Conservation (phyloP, 495 filamentous ascomycete genomes). For the Penicillium manginii region DNA sequence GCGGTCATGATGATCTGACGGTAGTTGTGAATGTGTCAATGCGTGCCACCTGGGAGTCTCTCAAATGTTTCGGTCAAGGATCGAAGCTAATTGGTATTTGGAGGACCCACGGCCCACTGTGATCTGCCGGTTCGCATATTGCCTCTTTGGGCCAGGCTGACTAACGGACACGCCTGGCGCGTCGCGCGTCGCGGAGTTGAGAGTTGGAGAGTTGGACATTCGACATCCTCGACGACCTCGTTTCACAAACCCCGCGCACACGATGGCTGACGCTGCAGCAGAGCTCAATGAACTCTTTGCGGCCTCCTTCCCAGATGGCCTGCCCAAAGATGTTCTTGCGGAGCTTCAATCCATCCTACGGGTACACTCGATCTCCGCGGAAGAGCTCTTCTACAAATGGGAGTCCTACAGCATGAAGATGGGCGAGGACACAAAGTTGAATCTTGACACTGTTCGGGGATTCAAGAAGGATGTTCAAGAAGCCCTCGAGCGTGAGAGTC, state of each 20-base stretch:
- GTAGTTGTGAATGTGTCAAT: background rate
- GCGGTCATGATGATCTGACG: constrained; percentile 13
- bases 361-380: constrained; percentile 70
- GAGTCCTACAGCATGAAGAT: constrained; percentile 96
- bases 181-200: constrained; percentile 19
- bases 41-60: constrained; percentile 7
- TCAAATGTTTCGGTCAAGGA: background rate
- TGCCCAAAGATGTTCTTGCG: constrained; percentile 71
- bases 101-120: background rate
- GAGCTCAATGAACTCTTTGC: constrained; percentile 75
- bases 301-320: constrained; percentile 51
- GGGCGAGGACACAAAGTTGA: constrained; percentile 74
- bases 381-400: constrained; percentile 97
- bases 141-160: constrained; percentile 18
- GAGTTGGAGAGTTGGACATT: background rate
- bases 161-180: constrained; percentile 27
- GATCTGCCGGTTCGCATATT: constrained; percentile 19
- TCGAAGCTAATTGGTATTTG: constrained; percentile 6
- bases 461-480: constrained; percentile 91
- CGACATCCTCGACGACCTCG: constrained; percentile 6
- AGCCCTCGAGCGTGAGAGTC: constrained; percentile 71
- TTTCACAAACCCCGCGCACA: constrained; percentile 4
- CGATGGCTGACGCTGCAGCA: constrained; percentile 34
- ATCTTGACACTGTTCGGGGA: constrained; percentile 66
- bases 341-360: constrained; percentile 86